Evolutionary conservation across 2,329 filamentous ascomycete genomes (phyloP), one percentile per base, ranked within the genome.

Genomic region (Ophiosphaerella korrae): DNA sequence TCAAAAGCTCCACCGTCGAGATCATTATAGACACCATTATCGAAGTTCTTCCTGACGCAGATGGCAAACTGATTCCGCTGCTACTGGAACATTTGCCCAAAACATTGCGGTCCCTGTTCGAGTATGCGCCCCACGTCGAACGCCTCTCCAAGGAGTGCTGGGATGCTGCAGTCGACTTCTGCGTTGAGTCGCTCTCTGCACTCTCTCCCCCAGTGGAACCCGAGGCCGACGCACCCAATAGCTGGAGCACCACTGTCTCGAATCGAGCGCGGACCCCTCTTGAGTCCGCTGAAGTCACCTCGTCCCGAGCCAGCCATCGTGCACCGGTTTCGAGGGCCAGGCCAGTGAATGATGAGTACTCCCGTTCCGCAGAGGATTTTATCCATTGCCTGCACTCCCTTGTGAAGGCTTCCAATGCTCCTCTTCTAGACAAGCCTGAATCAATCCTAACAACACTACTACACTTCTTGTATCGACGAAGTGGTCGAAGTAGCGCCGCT

Each of bases 11-110:
- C 70, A 93, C 92, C 0, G 79, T 93, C n/a, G 83, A 87, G 61
- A 84, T 88, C 5, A 77, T 97, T 13, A 79, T 96, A 57, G 86
- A 91, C 57, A 92, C 96, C 73, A 88, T 97, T 53, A 87, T 85
- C 3, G 86, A 96, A 58, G 85, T 86, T 14, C 78, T 96, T 3
- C 83, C 86, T 2, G 82, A 78, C 13, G 72, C 80, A 1, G 82
- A 86, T 46, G 85, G 85, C 12, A 81, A 78, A 2, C 83, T 88
- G 46, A 85, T 90, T 57, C 80, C 86, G 50, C 87, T 88, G 11
- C 79, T 99, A 5, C 76, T 86, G 21, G 81, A 86, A 42, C 86
- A 94, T 66, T 96, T 97, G 69, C 81, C 90, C 59, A 96, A 90
- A 75, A 83, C 86, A 16, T 76, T 99, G 58, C 78, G 83, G 4